Conservation (phyloP, 495 filamentous ascomycete genomes). For the Oleoguttula mirabilis region DNA sequence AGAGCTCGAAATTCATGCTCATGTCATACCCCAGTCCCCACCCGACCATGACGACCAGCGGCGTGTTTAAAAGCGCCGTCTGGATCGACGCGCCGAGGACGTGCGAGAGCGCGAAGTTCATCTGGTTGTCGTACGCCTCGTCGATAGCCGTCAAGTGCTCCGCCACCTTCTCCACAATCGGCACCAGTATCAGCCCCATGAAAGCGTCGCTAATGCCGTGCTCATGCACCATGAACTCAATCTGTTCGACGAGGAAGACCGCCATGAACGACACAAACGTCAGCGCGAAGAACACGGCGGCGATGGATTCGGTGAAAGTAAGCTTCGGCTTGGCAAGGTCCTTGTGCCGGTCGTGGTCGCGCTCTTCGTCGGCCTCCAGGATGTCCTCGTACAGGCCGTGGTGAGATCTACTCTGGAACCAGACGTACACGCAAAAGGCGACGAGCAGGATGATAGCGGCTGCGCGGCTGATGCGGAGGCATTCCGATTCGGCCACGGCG, state of each 20-base stretch:
- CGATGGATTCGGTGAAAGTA: slow-evolving; percentile 60
- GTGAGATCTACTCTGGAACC: slow-evolving; percentile 74
- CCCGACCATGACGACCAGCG: slow-evolving; percentile 69
- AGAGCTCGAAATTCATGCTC: slow-evolving; percentile 76
- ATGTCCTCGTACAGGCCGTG: slow-evolving; percentile 65
- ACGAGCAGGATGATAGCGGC: slow-evolving; percentile 67
- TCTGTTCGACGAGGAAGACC: slow-evolving; percentile 69
- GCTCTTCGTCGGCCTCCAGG: slow-evolving; percentile 57
- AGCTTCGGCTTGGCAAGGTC: slow-evolving; percentile 57
- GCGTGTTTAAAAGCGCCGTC: slow-evolving; percentile 79
- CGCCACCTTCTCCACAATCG: slow-evolving; percentile 66
- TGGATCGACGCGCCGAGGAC: slow-evolving; percentile 81
- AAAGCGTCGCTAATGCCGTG: slow-evolving; percentile 55
- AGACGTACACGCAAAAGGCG: slow-evolving; percentile 63
- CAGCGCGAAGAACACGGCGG: slow-evolving; percentile 57
- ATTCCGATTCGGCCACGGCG: slow-evolving; percentile 33
- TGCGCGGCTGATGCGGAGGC: slow-evolving; percentile 59
- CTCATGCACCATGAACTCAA: slow-evolving; percentile 55
- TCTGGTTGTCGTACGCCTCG: slow-evolving; percentile 77
- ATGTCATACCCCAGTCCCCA: slow-evolving; percentile 65
- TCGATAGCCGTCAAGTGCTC: slow-evolving; percentile 86
- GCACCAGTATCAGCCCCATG: slow-evolving; percentile 45
- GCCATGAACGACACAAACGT: slow-evolving; percentile 69
- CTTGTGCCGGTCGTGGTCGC: slow-evolving; percentile 55
- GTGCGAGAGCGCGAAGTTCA: slow-evolving; percentile 87